Conservation (phyloP, 2,329 filamentous ascomycete genomes). For the Sarocladiaceae sp. region DNA sequence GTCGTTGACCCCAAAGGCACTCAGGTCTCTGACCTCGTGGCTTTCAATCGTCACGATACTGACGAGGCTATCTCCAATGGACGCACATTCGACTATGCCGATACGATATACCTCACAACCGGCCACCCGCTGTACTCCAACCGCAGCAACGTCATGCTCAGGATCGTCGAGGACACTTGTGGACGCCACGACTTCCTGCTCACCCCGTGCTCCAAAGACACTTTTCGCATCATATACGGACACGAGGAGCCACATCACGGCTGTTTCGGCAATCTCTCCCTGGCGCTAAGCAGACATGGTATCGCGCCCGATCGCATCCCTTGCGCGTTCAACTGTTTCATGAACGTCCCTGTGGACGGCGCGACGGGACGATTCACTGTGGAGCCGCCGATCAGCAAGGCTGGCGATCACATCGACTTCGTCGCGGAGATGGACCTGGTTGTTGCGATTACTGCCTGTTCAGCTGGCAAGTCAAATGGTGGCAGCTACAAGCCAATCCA, state of each 20-base stretch:
- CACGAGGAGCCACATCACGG: neutral
- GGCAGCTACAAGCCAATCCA: neutral
- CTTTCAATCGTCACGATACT: neutral
- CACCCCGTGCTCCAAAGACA: constrained; percentile 1
- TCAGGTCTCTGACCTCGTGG: neutral
- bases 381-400: neutral
- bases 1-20: neutral
- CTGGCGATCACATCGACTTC: constrained; percentile 1
- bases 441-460: neutral
- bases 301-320: neutral
- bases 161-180: neutral
- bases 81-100: neutral
- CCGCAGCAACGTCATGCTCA: constrained; percentile 1
- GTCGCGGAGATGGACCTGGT: neutral
- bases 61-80: constrained; percentile 1
- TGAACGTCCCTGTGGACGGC: neutral
- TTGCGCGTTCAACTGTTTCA: neutral
- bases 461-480: neutral
- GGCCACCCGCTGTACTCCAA: neutral
- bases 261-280: neutral
- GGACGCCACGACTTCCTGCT: constrained; percentile 1
- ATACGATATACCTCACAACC: neutral
- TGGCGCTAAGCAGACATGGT: neutral
- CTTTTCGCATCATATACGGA: constrained; percentile 1
- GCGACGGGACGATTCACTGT: neutral